Base-by-base conservation (phyloP, 495 filamentous ascomycete genomes). In the Hypoxylon cercidicola region DNA sequence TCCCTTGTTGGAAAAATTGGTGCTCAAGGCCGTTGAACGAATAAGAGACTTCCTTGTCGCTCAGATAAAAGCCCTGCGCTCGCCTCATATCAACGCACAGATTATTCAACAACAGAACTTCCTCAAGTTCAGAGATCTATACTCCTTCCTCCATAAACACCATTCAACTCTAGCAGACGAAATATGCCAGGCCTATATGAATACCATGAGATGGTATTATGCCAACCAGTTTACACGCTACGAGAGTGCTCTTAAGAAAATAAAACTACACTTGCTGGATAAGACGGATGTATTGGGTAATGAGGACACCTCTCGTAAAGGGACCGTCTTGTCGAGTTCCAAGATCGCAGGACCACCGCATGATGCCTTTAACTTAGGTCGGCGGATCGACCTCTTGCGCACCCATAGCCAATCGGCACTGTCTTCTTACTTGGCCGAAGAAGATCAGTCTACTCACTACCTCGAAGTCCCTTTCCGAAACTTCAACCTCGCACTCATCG, bases 151-250 rank as follows among this genome's bases (percentile, higher is more conserved):
- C 32, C 85, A 88, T 37, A 86, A 84, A 60, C 89, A 92, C 56
- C 93, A 98, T 66, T 79, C 88, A 0, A 79, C 85, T 21, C 84
- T 99, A 5, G 90, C 91, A 1, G 89, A 91, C 34, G 90, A 97
- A 71, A 96, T 98, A 64, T 87, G 86, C 16, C 91, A 94, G 77
- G 95, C 95, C 6, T 99, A 99, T 66, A 88, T 96, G 76, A 97
- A 97, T 77, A 99, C 95, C 7, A 97, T 99, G 94, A 87, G 93
- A 43, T 99, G 95, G 95, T 99, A 99, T 69, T 98, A 98, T 70
- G 78, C 88, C 37, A 94, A 89, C 59, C 89, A 97, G 74, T 99
- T 99, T 73, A 89, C 87, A 3, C 90, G 94, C 15, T 99, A 98
- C 73, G 84, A 89, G 50, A 86, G 88, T 58, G 85, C 93, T 0